A percentile compares a stretch with the other conserved stretches of the same genome.
Evolutionary conservation across 306 rosid genomes (phyloP).

Genomic region (Sindora glabra): DNA sequence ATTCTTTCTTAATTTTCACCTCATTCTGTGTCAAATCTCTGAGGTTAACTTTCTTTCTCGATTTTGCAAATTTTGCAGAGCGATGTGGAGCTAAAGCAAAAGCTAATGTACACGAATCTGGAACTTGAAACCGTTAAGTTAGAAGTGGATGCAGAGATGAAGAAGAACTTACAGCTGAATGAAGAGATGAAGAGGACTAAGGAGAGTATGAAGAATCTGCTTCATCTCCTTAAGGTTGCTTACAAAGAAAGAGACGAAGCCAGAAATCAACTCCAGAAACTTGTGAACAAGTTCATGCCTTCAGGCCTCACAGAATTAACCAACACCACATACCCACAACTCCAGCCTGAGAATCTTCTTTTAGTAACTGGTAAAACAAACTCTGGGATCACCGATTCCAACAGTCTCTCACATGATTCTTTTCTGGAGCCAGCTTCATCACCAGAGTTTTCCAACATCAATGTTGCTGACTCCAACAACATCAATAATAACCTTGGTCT

Average conservation of each 20-base stretch:
- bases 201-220: conserved; percentile 25
- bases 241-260: conserved; percentile 47
- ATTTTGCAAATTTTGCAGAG: no score
- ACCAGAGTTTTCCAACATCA: conserved; percentile 47
- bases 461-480: conserved; percentile 43
- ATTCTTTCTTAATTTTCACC: no score
- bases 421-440: conserved; percentile 62
- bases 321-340: not conserved
- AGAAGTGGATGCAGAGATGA: conserved; percentile 10
- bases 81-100: conserved; percentile 40
- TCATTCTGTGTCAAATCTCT: no score
- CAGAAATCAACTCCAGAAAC: conserved; percentile 35
- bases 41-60: no score
- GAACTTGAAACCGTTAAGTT: conserved; percentile 34
- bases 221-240: conserved; percentile 30
- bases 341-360: conserved; percentile 24
- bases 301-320: no score
- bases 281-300: conserved; percentile 30
- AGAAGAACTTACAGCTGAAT: no score
- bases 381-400: conserved; percentile 48
- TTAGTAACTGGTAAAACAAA: conserved; percentile 49
- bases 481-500: no score
- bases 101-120: conserved; percentile 18
- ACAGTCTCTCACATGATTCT: conserved; percentile 48
- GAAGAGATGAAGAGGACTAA: conserved; percentile 30